phyloP scores from a whole-genome alignment of 345 rosid species.

The Sonneratia alba region DNA sequence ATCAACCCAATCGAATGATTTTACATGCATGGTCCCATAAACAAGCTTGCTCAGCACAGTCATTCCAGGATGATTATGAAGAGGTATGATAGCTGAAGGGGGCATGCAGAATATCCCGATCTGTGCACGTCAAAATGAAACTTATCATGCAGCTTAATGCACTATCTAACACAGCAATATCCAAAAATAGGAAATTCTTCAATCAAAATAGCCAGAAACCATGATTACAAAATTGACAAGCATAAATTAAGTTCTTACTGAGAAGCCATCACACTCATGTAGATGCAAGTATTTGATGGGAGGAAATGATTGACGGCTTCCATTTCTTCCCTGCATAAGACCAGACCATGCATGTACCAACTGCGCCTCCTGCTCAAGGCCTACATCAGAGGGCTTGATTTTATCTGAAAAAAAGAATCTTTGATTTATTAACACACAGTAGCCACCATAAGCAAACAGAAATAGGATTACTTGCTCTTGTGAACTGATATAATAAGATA shows the following conservation, averaged over 20 bases:
- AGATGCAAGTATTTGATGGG: conserved; percentile 76
- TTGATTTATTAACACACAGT: not conserved
- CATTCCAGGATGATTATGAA: conserved; percentile 97
- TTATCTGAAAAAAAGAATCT: conserved; percentile 47
- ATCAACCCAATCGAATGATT: conserved; percentile 86
- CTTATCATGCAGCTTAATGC: not conserved
- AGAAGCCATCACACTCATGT: conserved; percentile 88
- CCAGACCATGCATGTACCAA: conserved; percentile 56
- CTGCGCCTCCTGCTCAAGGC: conserved; percentile 91
- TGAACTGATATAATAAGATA: not conserved
- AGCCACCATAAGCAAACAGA: not conserved
- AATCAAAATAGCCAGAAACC: not conserved
- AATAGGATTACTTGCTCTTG: not conserved
- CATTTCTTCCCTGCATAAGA: conserved; percentile 51
- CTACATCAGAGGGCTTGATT: conserved; percentile 95
- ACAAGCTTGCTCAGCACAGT: conserved; percentile 87
- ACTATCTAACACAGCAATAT: not conserved
- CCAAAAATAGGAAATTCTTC: not conserved
- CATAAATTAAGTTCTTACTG: conserved; percentile 40
- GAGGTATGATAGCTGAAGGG: conserved; percentile 79
- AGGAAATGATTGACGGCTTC: conserved; percentile 49
- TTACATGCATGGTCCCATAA: conserved; percentile 73
- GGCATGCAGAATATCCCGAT: conserved; percentile 96
- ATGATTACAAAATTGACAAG: not conserved
- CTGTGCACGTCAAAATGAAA: conserved; percentile 28